Evolutionary conservation across 495 filamentous ascomycete genomes (phyloP).

Genomic region (Penicillium paxilli): DNA sequence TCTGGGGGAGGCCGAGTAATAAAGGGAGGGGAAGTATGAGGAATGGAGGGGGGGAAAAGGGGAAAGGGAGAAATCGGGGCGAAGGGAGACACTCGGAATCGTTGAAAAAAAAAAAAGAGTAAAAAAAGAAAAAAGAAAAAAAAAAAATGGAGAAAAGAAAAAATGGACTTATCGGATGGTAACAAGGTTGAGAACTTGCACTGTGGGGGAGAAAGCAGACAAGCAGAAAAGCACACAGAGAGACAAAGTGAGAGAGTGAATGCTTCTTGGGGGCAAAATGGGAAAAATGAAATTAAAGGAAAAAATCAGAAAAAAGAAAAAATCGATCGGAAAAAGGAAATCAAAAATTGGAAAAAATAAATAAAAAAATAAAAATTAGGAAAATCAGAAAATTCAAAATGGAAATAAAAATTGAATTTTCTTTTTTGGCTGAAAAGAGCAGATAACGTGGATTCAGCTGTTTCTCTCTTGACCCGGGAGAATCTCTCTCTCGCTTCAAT

Average conservation of each 20-base stretch:
- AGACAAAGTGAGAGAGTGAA: conserved; percentile 8
- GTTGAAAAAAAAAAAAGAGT: conserved; percentile 15
- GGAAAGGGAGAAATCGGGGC: conserved; percentile 40
- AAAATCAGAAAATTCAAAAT: conserved; percentile 17
- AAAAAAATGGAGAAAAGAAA: conserved; percentile 19
- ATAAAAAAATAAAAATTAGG: conserved; percentile 13
- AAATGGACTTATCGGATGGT: conserved; percentile 20
- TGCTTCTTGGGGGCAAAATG: conserved; percentile 24
- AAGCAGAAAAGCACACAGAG: not conserved
- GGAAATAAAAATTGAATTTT: conserved; percentile 10
- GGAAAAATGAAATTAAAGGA: conserved; percentile 15
- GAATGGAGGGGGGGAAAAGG: conserved; percentile 43
- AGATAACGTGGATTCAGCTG: conserved; percentile 1
- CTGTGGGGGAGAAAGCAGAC: not conserved
- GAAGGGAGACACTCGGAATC: conserved; percentile 33
- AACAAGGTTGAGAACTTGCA: conserved; percentile 20
- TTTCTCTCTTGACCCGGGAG: not conserved
- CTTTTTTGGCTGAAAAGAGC: conserved; percentile 18
- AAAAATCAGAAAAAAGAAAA: conserved; percentile 14
- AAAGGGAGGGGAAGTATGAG: conserved; percentile 25
- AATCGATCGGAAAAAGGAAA: conserved; percentile 13
- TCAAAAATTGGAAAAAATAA: conserved; percentile 14
- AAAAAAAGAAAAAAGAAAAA: conserved; percentile 12
- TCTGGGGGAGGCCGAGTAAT: conserved; percentile 42
- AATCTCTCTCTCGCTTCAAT: not conserved